Evolutionary conservation across 345 rosid species (phyloP).

Genomic region (Nephelium lappaceum): DNA sequence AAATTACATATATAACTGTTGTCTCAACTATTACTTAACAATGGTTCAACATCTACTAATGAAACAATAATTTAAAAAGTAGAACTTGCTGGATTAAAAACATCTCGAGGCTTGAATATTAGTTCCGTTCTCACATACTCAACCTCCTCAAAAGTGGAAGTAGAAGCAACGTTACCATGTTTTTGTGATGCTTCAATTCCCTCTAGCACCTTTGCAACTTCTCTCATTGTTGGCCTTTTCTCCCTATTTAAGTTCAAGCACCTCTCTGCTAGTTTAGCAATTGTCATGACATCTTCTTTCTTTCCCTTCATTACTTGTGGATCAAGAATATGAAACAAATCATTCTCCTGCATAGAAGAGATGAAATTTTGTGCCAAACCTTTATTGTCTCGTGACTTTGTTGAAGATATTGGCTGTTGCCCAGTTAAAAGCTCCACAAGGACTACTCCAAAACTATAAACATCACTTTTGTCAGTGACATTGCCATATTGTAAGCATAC

Average conservation of each 20-base stretch:
- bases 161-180: background rate
- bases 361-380: background rate
- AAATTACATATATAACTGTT: too few species aligned
- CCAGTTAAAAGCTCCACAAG: constrained; percentile 10
- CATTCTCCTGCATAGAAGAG: background rate
- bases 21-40: too few species aligned
- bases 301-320: background rate
- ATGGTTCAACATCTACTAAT: background rate
- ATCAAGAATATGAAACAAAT: background rate
- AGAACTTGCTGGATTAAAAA: background rate
- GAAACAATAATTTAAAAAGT: background rate
- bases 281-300: background rate
- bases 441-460: constrained; percentile 9
- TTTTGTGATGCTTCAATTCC: background rate
- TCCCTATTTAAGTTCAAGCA: background rate
- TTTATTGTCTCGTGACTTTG: background rate
- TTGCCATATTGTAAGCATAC: background rate
- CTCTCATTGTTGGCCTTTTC: background rate
- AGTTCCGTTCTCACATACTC: constrained; percentile 6
- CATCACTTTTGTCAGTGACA: constrained; percentile 8
- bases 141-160: background rate
- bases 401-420: background rate
- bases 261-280: background rate
- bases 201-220: constrained; percentile 5
- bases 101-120: background rate